phyloP scores from a whole-genome alignment of 805 yeast genomes.

The Lipomyces starkeyi region DNA sequence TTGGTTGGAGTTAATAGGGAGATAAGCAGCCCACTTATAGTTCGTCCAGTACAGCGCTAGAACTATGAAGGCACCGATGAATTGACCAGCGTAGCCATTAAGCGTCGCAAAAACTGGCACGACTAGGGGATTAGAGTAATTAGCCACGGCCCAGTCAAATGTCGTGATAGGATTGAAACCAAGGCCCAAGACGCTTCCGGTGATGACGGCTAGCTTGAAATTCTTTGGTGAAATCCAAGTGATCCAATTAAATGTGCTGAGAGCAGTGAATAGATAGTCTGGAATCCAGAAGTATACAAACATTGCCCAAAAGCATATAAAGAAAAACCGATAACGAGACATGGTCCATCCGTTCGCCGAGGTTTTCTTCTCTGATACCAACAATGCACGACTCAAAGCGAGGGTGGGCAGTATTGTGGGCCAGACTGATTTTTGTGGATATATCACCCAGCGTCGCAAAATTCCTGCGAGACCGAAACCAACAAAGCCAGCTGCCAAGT shows the following conservation, averaged over 20 bases:
- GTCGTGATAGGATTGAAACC: constrained; percentile 52
- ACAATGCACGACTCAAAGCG: constrained; percentile 60
- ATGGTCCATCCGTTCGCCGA: constrained; percentile 65
- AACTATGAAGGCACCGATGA: constrained; percentile 38
- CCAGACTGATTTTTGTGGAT: constrained; percentile 68
- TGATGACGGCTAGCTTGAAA: constrained; percentile 58
- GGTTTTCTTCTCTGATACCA: constrained; percentile 41
- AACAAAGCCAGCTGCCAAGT: constrained; percentile 63
- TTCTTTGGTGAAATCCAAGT: constrained; percentile 47
- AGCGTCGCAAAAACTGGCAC: constrained; percentile 65
- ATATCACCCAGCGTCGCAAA: constrained; percentile 60
- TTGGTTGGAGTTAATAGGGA: constrained; percentile 56
- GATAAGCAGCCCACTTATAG: constrained; percentile 49
- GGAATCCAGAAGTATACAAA: constrained; percentile 73
- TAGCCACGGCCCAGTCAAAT: constrained; percentile 62
- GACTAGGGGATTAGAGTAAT: constrained; percentile 58
- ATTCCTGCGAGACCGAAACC: constrained; percentile 72
- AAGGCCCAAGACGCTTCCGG: constrained; percentile 60
- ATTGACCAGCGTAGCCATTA: constrained; percentile 45
- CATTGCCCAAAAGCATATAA: constrained; percentile 49
- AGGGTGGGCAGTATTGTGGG: constrained; percentile 67
- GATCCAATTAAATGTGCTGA: constrained; percentile 68
- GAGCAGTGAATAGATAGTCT: constrained; percentile 64
- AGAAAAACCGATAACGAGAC: constrained; percentile 58
- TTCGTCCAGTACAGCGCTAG: constrained; percentile 52